These are phyloP conservation scores for Pseudogymnoascus pannorum DNA, from an alignment of 2,329 filamentous ascomycete species.

Conservation along the genomic window DNA sequence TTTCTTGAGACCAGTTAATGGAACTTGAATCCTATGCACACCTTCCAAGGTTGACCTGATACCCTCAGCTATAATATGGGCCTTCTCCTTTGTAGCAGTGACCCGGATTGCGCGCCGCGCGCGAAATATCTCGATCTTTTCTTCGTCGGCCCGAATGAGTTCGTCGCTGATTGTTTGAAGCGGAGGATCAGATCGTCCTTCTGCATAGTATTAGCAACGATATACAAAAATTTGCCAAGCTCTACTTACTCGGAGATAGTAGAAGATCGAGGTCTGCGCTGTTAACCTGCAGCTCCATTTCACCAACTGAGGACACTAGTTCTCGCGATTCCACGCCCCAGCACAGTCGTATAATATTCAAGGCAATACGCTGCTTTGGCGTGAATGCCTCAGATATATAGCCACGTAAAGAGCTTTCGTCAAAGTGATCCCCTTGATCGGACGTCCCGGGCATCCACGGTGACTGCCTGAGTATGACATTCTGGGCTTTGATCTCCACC, in stretches of 20 bases:
- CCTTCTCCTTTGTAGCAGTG: conserved; percentile 21
- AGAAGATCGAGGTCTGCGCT: conserved; percentile 23
- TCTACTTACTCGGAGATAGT: conserved; percentile 20
- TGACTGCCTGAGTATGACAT: conserved; percentile 17
- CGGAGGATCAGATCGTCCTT: conserved; percentile 15
- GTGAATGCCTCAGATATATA: conserved; percentile 25
- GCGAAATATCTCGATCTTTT: conserved; percentile 25
- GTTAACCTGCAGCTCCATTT: conserved; percentile 25
- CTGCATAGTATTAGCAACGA: conserved; percentile 11
- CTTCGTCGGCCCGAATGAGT: conserved; percentile 16
- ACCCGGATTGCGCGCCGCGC: conserved; percentile 23
- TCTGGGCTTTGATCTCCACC: neutral
- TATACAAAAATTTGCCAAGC: neutral
- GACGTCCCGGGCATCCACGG: conserved; percentile 26
- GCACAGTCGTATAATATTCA: conserved; percentile 24
- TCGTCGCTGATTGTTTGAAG: conserved; percentile 20
- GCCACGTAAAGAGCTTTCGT: conserved; percentile 21
- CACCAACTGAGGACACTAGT: conserved; percentile 24
- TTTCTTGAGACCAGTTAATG: conserved; percentile 17
- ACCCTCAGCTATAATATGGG: conserved; percentile 18
- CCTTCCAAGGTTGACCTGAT: conserved; percentile 19
- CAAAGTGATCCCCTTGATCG: conserved; percentile 18
- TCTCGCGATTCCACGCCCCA: conserved; percentile 27
- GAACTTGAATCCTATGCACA: conserved; percentile 17
- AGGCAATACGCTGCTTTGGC: conserved; percentile 22